A percentile compares a stretch with the other conserved stretches of the same genome.
Evolutionary conservation across 257 asterid species (phyloP).

Genomic region (Jaltomata sinuosa): DNA sequence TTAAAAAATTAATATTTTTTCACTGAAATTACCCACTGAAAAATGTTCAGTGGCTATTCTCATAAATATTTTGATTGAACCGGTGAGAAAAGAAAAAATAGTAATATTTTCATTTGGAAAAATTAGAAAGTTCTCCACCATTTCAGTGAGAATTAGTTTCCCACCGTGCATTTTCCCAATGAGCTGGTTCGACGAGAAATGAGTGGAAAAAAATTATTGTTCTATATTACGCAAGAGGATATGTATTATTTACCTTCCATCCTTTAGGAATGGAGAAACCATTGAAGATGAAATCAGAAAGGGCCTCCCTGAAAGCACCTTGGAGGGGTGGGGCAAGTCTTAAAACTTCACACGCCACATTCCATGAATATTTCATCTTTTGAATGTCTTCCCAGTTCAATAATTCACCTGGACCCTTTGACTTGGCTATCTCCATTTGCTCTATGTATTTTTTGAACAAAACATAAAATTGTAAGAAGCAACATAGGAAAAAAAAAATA

Average conservation of each 20-base stretch:
- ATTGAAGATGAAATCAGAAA: neutral
- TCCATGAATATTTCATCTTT: slow-evolving; percentile 1
- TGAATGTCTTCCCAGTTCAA: neutral
- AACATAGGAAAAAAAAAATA: neutral
- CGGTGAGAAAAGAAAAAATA: no score
- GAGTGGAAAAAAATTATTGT: no score
- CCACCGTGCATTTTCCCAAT: no score
- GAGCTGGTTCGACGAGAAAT: no score
- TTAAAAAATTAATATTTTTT: no score
- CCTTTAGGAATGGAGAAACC: neutral
- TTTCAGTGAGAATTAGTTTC: no score
- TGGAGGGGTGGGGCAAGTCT: neutral
- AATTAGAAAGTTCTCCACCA: no score
- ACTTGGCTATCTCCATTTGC: neutral
- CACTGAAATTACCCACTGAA: no score
- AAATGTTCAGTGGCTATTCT: no score
- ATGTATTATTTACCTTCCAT: neutral
- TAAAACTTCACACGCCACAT: neutral
- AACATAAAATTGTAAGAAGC: neutral
- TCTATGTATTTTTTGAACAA: neutral
- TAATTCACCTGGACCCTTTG: neutral
- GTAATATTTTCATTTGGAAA: no score
- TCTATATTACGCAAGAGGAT: neutral
- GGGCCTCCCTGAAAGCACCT: neutral
- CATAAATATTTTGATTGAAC: no score